Base-by-base conservation (phyloP, 768 basidiomycete genomes). In the Hirschioporus abietinus region DNA sequence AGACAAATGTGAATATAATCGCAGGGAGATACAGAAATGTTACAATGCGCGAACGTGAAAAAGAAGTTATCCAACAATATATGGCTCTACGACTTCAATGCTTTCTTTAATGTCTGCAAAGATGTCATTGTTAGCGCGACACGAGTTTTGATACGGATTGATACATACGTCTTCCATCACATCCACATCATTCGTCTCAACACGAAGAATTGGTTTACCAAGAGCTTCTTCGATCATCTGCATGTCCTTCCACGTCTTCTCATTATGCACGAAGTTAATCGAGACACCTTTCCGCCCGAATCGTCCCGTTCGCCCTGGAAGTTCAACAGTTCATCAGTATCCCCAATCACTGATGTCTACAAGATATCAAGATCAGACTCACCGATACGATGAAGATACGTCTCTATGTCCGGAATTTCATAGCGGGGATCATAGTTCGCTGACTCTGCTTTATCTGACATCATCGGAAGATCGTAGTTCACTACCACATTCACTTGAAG, bases 401-500 rank as follows among this genome's bases (percentile, higher is more conserved):
- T 99, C 81, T 99, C 97, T 60, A 95, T 83, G 74, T 99, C 97
- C 0, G 95, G 94, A 67, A 78, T 81, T 70, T 76, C 83, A 68
- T 91, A 89, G 25, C 74, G 76, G 1, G 70, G 74, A 69, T 73
- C 80, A 63, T 69, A 73, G 70, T 74, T 76, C 65, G 71, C 78
- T 69, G 79, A 76, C 65, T 81, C 79, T 17, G 69, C 66, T 35
- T 90, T 87, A 72, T 92, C 91, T 70, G 87, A 89, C 85, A 92
- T 87, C 60, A 95, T 79, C 0, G 96, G 95, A 27, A 97, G 84
- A 74, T 98, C 96, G 74, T 99, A 99, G 79, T 99, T 99, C 77
- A 99, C 95, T n/a, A 99, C 96, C 95, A 99, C 95, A 82, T 98
- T 99, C 72, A 99, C 97, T 80, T 98, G 96, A 65, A 95, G 83